These are phyloP conservation scores for Suillus variegatus DNA, from an alignment of 768 basidiomycete species.

Conservation along the genomic window DNA sequence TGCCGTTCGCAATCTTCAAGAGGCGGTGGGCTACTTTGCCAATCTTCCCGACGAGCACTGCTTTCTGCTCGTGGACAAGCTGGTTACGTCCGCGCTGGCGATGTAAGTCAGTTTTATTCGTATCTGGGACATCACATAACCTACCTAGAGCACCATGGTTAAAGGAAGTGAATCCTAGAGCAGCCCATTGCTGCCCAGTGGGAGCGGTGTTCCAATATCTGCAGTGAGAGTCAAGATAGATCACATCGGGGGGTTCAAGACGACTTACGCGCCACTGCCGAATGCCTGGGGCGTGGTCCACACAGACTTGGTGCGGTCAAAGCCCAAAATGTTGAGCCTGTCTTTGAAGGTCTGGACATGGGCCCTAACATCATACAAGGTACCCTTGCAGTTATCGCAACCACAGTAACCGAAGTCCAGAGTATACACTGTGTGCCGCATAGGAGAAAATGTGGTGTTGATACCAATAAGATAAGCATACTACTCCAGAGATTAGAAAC, in stretches of 20 bases:
- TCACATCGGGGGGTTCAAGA: too few species aligned
- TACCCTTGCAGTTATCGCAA: conserved; percentile 65
- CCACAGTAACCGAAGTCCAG: conserved; percentile 72
- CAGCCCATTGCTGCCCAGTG: too few species aligned
- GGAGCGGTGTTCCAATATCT: too few species aligned
- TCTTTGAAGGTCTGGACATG: conserved; percentile 67
- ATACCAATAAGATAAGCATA: conserved; percentile 41
- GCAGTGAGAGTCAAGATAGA: too few species aligned
- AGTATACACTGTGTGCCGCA: conserved; percentile 64
- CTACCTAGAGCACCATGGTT: too few species aligned
- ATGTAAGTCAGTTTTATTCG: too few species aligned
- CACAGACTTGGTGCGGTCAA: conserved; percentile 63
- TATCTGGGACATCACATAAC: too few species aligned
- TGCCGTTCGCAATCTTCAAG: conserved; percentile 78
- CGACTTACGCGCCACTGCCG: too few species aligned
- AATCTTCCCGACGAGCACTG: conserved; percentile 68
- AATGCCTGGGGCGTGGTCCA: conserved; percentile 75
- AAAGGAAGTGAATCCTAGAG: too few species aligned
- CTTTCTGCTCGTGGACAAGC: conserved; percentile 66
- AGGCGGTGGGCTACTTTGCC: conserved; percentile 84
- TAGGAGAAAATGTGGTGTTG: conserved; percentile 61
- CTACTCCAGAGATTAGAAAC: conserved; percentile 1
- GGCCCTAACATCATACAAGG: conserved; percentile 60
- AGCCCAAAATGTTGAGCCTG: conserved; percentile 60
- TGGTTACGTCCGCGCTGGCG: conserved; percentile 57